Evolutionary conservation across 805 yeast genomes (phyloP).

Genomic region (Wickerhamiella azyma): DNA sequence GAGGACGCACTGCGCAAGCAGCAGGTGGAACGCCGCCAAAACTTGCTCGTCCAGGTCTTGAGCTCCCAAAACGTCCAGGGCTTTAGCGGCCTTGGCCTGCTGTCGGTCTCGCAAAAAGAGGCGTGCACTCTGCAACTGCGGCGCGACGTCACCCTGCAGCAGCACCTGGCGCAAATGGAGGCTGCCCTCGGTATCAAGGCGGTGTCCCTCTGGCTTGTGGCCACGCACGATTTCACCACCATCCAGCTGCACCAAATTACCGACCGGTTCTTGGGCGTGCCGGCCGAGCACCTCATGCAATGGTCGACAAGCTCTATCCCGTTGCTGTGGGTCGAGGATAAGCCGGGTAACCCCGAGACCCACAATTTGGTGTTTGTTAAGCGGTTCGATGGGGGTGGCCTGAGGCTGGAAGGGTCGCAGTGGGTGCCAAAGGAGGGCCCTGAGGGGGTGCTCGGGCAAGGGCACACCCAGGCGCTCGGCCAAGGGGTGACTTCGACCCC

Average conservation of each 20-base stretch:
- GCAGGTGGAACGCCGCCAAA: slow-evolving; percentile 48
- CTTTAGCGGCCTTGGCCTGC: slow-evolving; percentile 10
- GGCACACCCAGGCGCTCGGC: no score
- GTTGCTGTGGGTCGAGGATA: slow-evolving; percentile 13
- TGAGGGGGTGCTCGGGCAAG: no score
- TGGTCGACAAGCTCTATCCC: slow-evolving; percentile 13
- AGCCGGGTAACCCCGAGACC: slow-evolving; percentile 9
- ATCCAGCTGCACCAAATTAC: neutral
- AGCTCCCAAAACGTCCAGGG: slow-evolving; percentile 3
- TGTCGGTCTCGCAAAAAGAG: slow-evolving; percentile 8
- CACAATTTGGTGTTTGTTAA: slow-evolving; percentile 15
- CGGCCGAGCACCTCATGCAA: slow-evolving; percentile 9
- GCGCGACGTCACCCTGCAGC: slow-evolving; percentile 10
- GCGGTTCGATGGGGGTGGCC: slow-evolving; percentile 31
- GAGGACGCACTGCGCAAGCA: slow-evolving; percentile 41
- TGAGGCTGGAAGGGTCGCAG: slow-evolving; percentile 56
- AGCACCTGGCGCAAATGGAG: slow-evolving; percentile 33
- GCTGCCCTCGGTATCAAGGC: slow-evolving; percentile 58
- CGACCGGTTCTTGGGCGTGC: slow-evolving; percentile 2
- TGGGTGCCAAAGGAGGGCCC: slow-evolving; percentile 25
- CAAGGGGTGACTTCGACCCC: neutral
- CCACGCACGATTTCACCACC: neutral
- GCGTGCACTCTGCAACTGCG: slow-evolving; percentile 10
- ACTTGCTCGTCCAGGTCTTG: neutral
- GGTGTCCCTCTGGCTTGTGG: slow-evolving; percentile 3